Conservation (phyloP, 768 basidiomycete species). For the Hypholoma fasciculare region DNA sequence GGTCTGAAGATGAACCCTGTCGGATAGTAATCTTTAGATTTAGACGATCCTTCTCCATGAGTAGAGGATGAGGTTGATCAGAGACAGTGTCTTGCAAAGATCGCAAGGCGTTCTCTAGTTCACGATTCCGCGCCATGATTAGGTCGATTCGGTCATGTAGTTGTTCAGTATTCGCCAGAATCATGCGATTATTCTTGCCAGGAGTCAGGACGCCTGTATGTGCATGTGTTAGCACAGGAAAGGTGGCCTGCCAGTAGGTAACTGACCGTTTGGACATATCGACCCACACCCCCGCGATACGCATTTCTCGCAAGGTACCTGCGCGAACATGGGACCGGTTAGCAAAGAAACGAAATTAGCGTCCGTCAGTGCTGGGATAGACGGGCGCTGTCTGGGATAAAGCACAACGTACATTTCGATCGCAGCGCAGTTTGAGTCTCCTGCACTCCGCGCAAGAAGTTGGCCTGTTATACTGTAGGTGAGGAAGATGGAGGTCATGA, state of each 20-base stretch:
- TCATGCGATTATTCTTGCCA: slow-evolving; percentile 61
- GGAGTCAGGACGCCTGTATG: slow-evolving; percentile 50
- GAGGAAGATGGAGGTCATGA: neutral
- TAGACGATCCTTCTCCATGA: slow-evolving; percentile 29
- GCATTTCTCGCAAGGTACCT: slow-evolving; percentile 83
- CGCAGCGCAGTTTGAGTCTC: slow-evolving; percentile 66
- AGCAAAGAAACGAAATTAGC: slow-evolving; percentile 1
- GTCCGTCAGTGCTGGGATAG: slow-evolving; percentile 13
- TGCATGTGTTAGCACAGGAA: neutral
- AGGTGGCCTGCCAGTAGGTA: slow-evolving; percentile 1
- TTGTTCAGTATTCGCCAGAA: slow-evolving; percentile 70
- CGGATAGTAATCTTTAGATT: slow-evolving; percentile 16
- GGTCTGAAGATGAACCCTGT: slow-evolving; percentile 14
- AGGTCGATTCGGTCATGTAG: slow-evolving; percentile 65
- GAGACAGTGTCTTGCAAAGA: slow-evolving; percentile 48
- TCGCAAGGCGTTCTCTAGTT: slow-evolving; percentile 60
- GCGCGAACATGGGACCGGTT: slow-evolving; percentile 2
- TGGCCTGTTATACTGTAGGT: slow-evolving; percentile 46
- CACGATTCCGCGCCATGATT: slow-evolving; percentile 54
- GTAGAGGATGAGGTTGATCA: slow-evolving; percentile 49
- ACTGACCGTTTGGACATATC: slow-evolving; percentile 74
- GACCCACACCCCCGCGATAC: slow-evolving; percentile 71
- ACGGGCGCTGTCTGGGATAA: slow-evolving; percentile 7
- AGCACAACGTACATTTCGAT: slow-evolving; percentile 49
- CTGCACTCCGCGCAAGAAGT: slow-evolving; percentile 55